These are phyloP conservation scores for Chlorella sp. DNA, from an alignment of 139 green algal species.

Conservation along the genomic window DNA sequence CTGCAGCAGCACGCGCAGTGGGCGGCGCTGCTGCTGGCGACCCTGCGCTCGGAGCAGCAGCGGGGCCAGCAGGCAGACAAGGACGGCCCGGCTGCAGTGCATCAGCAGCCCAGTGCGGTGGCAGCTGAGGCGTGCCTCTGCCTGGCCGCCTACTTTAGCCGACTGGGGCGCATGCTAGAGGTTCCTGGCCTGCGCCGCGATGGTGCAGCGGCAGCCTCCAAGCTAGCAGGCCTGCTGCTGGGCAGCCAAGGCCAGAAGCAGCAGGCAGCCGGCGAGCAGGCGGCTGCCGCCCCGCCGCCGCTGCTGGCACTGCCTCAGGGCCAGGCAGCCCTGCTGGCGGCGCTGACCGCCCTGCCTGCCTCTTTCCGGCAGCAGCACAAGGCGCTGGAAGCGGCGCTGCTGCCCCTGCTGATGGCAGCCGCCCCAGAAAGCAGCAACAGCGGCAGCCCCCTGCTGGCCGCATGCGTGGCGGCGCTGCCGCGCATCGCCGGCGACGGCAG, in stretches of 20 bases:
- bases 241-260: not conserved
- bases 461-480: slow-evolving; percentile 39
- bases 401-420: slow-evolving; percentile 11
- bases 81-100: not conserved
- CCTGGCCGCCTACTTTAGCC: slow-evolving; percentile 46
- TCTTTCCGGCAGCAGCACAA: slow-evolving; percentile 34
- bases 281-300: not conserved
- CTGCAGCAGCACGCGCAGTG: slow-evolving; percentile 38
- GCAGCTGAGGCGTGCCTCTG: slow-evolving; percentile 2
- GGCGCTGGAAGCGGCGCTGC: slow-evolving; percentile 24
- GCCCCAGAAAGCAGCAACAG: slow-evolving; percentile 8
- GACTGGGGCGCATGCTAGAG: slow-evolving; percentile 54
- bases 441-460: slow-evolving; percentile 5
- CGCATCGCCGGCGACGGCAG: slow-evolving; percentile 41
- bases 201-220: slow-evolving; percentile 32
- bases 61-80: slow-evolving; percentile 1
- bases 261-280: not conserved
- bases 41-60: slow-evolving; percentile 17
- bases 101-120: not conserved
- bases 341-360: slow-evolving; percentile 31
- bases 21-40: slow-evolving; percentile 37
- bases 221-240: slow-evolving; percentile 38
- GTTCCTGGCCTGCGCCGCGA: slow-evolving; percentile 62
- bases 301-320: not conserved
- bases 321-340: slow-evolving; percentile 34